Evolutionary conservation across 2,329 filamentous ascomycete species (phyloP).

Genomic region (Penicillium sp.): DNA sequence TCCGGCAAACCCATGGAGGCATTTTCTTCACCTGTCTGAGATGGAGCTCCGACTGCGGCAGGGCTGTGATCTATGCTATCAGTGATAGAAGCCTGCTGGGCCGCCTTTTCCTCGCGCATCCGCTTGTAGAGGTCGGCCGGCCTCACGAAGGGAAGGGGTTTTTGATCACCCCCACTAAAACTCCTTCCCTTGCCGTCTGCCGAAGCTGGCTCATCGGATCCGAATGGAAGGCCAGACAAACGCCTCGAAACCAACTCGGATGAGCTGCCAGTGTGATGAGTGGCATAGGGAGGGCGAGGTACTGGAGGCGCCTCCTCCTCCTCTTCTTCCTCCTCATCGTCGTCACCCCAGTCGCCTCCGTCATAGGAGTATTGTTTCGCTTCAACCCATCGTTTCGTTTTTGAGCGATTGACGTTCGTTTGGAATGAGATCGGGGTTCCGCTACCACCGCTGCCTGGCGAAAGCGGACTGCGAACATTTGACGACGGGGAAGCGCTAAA

Average conservation of each 20-base stretch:
- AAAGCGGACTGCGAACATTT: slow-evolving; percentile 29
- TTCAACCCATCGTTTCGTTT: slow-evolving; percentile 94
- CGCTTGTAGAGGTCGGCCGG: slow-evolving; percentile 77
- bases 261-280: slow-evolving; percentile 29
- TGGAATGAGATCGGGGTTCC: slow-evolving; percentile 63
- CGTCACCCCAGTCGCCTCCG: slow-evolving; percentile 86
- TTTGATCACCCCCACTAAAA: slow-evolving; percentile 36
- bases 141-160: slow-evolving; percentile 64
- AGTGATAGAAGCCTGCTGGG: not conserved
- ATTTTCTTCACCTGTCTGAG: slow-evolving; percentile 11
- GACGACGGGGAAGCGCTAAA: slow-evolving; percentile 18
- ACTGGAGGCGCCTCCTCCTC: slow-evolving; percentile 50
- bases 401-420: slow-evolving; percentile 81
- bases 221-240: slow-evolving; percentile 16
- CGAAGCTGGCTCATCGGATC: slow-evolving; percentile 18
- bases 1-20: slow-evolving; percentile 40
- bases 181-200: slow-evolving; percentile 22
- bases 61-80: not conserved
- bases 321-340: slow-evolving; percentile 63
- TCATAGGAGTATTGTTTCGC: slow-evolving; percentile 85
- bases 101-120: slow-evolving; percentile 61
- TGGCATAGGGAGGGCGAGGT: slow-evolving; percentile 23
- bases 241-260: slow-evolving; percentile 23
- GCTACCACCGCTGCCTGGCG: slow-evolving; percentile 26
- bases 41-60: not conserved